Base-by-base conservation (phyloP, 2,329 filamentous ascomycete genomes). In the Diaporthe ampelina region DNA sequence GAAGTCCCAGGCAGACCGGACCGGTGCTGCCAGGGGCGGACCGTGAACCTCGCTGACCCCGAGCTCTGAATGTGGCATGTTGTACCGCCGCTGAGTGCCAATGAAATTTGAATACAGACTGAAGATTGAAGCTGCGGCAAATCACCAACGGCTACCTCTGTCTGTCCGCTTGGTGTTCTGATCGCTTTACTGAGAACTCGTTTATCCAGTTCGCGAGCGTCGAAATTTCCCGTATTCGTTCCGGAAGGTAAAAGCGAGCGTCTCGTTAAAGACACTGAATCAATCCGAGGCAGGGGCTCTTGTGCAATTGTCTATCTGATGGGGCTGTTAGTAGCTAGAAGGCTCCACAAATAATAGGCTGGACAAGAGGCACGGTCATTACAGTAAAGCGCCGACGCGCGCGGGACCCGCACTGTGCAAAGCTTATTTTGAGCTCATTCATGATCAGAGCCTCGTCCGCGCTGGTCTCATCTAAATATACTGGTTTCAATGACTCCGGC, bases 401-500 rank as follows among this genome's bases (percentile, higher is more conserved):
- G 35, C 21, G 57, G 11, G 32, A 59, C 57, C 32, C 57, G 57
- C 57, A 59, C 57, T 59, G 57, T 59, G 32, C 32, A 59, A 59
- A 59, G 32, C 32, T 59, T 43, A 59, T 59, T 37, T 59, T 11
- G 57, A 40, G 10, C 24, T 19, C 35, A 21, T 59, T 26, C 57
- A 59, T 43, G n/a, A 43, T 5, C 40, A 24, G 21, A 40, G 35
- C 21, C 32, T 40, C 57, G 3, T 26, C 35, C 13, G 24, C 7
- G 21, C 13, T n/a, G 32, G 57, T 59, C 32, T 59, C 35, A 43
- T 59, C 57, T 59, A 59, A 59, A 59, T 59, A 40, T 40, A 26
- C 35, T 13, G 32, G 35, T 40, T 24, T 40, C 21, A 43, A 59
- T 59, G 57, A 40, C 32, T 37, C 35, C 32, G 21, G 21, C 17